These are phyloP conservation scores for Epichloe hybrida DNA, from an alignment of 2,329 filamentous ascomycete genomes.

Conservation along the genomic window DNA sequence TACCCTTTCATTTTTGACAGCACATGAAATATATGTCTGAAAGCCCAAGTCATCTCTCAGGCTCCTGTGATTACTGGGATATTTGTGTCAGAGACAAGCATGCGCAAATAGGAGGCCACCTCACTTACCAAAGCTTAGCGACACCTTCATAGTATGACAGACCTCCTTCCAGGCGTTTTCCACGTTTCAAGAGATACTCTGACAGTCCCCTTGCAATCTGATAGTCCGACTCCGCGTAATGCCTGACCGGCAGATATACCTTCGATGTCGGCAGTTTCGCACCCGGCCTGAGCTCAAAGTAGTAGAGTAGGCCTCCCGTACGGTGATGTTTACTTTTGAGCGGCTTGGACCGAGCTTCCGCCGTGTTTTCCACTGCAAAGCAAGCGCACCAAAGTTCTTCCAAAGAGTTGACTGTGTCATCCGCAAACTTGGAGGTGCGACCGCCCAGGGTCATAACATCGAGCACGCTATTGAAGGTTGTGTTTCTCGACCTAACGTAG, in stretches of 20 bases:
- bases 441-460: slow-evolving; percentile 14
- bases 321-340: slow-evolving; percentile 14
- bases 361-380: background rate
- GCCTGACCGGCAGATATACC: slow-evolving; percentile 21
- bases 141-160: background rate
- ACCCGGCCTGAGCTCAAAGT: slow-evolving; percentile 16
- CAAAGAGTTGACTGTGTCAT: background rate
- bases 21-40: background rate
- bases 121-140: background rate
- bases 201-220: background rate
- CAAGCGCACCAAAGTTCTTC: background rate
- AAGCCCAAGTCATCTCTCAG: background rate
- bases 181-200: background rate
- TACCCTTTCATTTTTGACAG: background rate
- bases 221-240: slow-evolving; percentile 14
- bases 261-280: slow-evolving; percentile 13
- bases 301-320: slow-evolving; percentile 21
- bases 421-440: slow-evolving; percentile 2
- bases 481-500: slow-evolving; percentile 19
- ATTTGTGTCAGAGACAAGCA: background rate
- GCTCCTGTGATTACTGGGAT: background rate
- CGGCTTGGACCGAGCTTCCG: background rate
- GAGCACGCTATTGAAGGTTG: slow-evolving; percentile 15
- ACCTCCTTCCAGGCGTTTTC: background rate
- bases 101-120: background rate